Evolutionary conservation across 495 filamentous ascomycete genomes (phyloP).

Genomic region (Daldinia caldariorum): DNA sequence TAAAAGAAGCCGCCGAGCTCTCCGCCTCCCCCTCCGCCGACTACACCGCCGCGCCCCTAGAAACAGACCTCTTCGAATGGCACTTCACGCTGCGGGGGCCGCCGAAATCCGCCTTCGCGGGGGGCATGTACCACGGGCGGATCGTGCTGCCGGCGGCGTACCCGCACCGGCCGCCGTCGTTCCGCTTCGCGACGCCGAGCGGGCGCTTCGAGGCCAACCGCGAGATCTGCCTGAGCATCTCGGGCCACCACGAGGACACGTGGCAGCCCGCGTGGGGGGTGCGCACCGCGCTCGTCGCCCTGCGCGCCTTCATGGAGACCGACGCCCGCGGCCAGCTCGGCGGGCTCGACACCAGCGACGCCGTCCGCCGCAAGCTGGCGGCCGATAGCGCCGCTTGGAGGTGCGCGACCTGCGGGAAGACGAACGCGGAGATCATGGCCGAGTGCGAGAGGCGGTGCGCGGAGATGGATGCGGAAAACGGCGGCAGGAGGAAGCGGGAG

Average conservation of each 20-base stretch:
- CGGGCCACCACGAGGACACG: slow-evolving; percentile 94
- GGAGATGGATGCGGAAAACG: slow-evolving; percentile 57
- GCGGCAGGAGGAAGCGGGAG: slow-evolving; percentile 33
- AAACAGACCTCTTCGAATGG: slow-evolving; percentile 96
- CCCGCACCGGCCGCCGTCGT: slow-evolving; percentile 87
- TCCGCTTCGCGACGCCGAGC: slow-evolving; percentile 92
- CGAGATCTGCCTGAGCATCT: slow-evolving; percentile 94
- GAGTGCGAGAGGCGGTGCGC: slow-evolving; percentile 69
- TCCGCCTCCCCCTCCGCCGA: slow-evolving; percentile 78
- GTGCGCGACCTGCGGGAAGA: slow-evolving; percentile 71
- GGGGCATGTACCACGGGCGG: slow-evolving; percentile 92
- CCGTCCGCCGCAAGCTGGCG: slow-evolving; percentile 72
- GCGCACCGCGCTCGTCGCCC: slow-evolving; percentile 76
- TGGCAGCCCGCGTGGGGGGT: slow-evolving; percentile 99
- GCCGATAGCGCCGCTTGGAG: slow-evolving; percentile 66
- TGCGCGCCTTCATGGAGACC: slow-evolving; percentile 78
- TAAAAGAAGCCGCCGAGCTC: slow-evolving; percentile 88
- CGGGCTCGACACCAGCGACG: slow-evolving; percentile 77
- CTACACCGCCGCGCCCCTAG: slow-evolving; percentile 82
- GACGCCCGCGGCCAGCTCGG: slow-evolving; percentile 83
- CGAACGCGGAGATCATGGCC: slow-evolving; percentile 75
- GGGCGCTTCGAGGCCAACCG: slow-evolving; percentile 96
- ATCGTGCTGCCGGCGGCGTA: slow-evolving; percentile 90
- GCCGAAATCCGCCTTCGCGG: slow-evolving; percentile 77
- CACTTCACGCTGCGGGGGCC: slow-evolving; percentile 98